Evolutionary conservation across 1,139 yeast species (phyloP).

Genomic region (Nakaseomyces kungkrabaensis): DNA sequence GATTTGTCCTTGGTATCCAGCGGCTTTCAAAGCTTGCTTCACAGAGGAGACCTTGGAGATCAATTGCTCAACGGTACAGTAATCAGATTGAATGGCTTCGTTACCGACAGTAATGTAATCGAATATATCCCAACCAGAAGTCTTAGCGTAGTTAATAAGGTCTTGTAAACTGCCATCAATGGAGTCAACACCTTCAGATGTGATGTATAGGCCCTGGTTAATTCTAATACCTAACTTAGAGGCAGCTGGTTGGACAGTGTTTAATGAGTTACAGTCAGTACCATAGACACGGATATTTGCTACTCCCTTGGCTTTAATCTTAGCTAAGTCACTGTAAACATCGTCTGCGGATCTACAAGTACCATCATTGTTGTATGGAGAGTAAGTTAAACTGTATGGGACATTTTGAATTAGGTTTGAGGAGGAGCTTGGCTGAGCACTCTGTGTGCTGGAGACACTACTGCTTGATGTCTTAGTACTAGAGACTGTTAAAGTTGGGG

Average conservation of each 20-base stretch:
- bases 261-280: conserved; percentile 67
- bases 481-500: neutral
- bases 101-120: conserved; percentile 75
- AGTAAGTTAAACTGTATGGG: conserved; percentile 60
- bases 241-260: conserved; percentile 56
- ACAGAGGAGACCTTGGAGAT: conserved; percentile 55
- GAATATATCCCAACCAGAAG: conserved; percentile 57
- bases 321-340: conserved; percentile 49
- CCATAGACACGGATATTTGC: conserved; percentile 66
- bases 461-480: neutral
- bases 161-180: conserved; percentile 50
- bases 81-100: conserved; percentile 67
- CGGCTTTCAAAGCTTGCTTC: conserved; percentile 43
- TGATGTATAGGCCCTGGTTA: conserved; percentile 84
- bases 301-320: conserved; percentile 54
- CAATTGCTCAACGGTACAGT: conserved; percentile 47
- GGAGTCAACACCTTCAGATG: conserved; percentile 51
- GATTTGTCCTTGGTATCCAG: conserved; percentile 70
- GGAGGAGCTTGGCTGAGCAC: neutral
- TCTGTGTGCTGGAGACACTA: conserved; percentile 4
- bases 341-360: conserved; percentile 50
- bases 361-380: conserved; percentile 65
- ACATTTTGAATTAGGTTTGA: conserved; percentile 9
- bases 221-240: conserved; percentile 54
- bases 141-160: conserved; percentile 42